phyloP scores from a whole-genome alignment of 257 asterid genomes.

The Solanum paucissectum region DNA sequence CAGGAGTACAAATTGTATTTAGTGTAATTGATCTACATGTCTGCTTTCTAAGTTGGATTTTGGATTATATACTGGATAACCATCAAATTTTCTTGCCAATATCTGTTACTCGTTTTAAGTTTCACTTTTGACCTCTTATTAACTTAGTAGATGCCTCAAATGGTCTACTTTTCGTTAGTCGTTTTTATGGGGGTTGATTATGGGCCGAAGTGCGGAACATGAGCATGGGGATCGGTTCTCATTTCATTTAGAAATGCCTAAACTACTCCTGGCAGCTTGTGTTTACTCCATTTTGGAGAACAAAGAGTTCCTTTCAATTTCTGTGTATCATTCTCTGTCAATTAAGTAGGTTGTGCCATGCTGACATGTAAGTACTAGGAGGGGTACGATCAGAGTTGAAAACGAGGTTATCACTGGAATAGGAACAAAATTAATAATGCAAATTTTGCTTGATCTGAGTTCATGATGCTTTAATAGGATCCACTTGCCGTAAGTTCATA shows the following conservation, averaged over 20 bases:
- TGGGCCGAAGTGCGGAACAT: not conserved
- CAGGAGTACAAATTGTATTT: not conserved
- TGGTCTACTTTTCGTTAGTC: not conserved
- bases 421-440: not conserved
- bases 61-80: not conserved
- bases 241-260: not conserved
- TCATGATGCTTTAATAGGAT: not conserved
- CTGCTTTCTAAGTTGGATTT: not conserved
- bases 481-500: not conserved
- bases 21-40: not conserved
- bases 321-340: not conserved
- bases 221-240: not conserved
- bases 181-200: not conserved
- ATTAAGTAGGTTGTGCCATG: not conserved
- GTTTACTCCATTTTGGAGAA: not conserved
- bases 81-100: not conserved
- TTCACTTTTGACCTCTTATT: not conserved
- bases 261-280: not conserved
- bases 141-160: not conserved
- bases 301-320: not conserved
- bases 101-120: not conserved
- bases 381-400: not conserved
- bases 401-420: not conserved
- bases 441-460: not conserved
- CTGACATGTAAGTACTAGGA: not conserved